Evolutionary conservation across 257 asterid genomes (phyloP), one percentile per base, ranked within the genome.

Genomic region (Petunia secreta): DNA sequence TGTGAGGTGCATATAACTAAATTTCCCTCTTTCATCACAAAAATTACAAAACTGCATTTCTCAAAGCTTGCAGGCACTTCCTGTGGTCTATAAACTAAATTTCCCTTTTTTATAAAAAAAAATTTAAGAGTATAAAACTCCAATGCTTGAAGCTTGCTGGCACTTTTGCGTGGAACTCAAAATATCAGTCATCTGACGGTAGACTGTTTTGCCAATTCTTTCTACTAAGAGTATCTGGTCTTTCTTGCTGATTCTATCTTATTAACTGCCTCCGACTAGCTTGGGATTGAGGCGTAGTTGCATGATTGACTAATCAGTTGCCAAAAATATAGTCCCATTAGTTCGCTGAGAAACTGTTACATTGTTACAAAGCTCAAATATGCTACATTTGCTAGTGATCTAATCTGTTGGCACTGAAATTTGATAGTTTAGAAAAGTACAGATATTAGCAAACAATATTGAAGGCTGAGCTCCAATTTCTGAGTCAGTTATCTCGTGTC

Each of bases 151-250:
- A 52, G 15, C 57, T 52, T 9, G 2, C 57, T 8, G 15, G 2
- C 3, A 25, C 2, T 13, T 65, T n/a, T 39, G 52, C 52, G 13
- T 40, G 34, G n/a, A 40, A 65, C 74, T 40, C 52, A 65, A 1
- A 8, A 16, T 43, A 43, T 41, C 8, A 5, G 43, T n/a, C 14
- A 66, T 66, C 38, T 3, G 16, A 41, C 43, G 75, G 55, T 41
- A 8, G 16, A 68, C 54, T 44, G 57, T 68, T 68, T 68, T 68
- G 57, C 43, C 75, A 44, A 52, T 68, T 44, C n/a, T 43, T n/a
- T 68, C 57, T 16, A 44, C 57, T 1, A n/a, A 68, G 39, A 2
- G 44, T 68, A 16, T 68, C 8, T 44, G 57, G 57, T 68, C 8
- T 16, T 68, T 43, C 39, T 67, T 43, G 43, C 75, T 43, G 15